Conservation (phyloP, 768 basidiomycete genomes). For the Suillus clintonianus region DNA sequence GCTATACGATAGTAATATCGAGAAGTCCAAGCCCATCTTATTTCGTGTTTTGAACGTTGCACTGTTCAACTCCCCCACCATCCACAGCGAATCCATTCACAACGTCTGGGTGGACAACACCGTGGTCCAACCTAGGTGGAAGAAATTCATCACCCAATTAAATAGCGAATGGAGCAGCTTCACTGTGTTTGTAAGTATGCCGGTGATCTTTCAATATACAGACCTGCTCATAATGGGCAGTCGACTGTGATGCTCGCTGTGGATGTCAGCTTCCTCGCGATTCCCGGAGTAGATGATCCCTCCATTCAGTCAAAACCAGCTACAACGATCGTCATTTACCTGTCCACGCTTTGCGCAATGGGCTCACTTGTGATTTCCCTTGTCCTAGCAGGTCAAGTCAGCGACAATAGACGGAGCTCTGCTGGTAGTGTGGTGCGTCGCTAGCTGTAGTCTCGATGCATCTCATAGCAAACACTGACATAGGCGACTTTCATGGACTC, state of each 20-base stretch:
- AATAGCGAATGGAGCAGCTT: constrained; percentile 50
- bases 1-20: constrained; percentile 11
- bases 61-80: constrained; percentile 47
- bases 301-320: constrained; percentile 10
- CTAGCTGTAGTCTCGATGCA: background rate
- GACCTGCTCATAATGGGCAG: constrained; percentile 23
- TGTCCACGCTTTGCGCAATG: constrained; percentile 38
- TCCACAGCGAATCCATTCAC: constrained; percentile 43
- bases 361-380: constrained; percentile 37
- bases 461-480: background rate
- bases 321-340: constrained; percentile 37
- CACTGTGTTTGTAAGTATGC: constrained; percentile 44
- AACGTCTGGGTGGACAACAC: constrained; percentile 47
- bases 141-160: constrained; percentile 40
- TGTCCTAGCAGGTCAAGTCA: constrained; percentile 39
- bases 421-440: constrained; percentile 31
- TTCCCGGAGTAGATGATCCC: constrained; percentile 40
- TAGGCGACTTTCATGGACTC: constrained; percentile 20
- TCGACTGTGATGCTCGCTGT: constrained; percentile 53
- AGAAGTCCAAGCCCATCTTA: background rate
- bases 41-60: constrained; percentile 15
- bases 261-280: constrained; percentile 55
- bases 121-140: constrained; percentile 41
- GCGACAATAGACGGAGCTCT: constrained; percentile 22
- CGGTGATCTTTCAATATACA: background rate